Evolutionary conservation across 148 eudicot species (phyloP).

Genomic region (Persicaria maculosa): DNA sequence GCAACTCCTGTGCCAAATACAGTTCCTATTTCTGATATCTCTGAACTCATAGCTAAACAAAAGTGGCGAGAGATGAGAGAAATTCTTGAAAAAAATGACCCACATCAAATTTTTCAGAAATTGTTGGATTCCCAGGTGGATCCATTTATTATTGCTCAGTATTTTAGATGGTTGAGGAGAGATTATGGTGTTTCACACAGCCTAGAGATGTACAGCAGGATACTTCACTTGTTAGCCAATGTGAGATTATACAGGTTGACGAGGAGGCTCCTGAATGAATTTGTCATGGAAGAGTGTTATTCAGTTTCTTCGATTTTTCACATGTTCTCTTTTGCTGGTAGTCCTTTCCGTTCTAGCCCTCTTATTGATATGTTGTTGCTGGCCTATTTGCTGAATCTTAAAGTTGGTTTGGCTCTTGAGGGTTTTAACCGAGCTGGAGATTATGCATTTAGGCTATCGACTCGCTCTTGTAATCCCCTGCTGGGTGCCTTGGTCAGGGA

Average conservation of each 20-base stretch:
- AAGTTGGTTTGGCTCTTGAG: constrained; percentile 45
- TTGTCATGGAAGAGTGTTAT: constrained; percentile 29
- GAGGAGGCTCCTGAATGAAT: constrained; percentile 43
- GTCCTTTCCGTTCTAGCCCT: constrained; percentile 29
- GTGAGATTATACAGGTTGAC: constrained; percentile 36
- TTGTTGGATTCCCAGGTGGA: constrained; percentile 3
- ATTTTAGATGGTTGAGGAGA: constrained; percentile 36
- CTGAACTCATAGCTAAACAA: constrained; percentile 7
- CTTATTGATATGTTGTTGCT: constrained; percentile 55
- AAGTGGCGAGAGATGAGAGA: constrained; percentile 8
- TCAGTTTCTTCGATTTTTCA: constrained; percentile 46
- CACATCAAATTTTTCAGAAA: constrained; percentile 3
- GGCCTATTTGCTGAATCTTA: constrained; percentile 31
- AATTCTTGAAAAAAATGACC: background rate
- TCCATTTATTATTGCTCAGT: background rate
- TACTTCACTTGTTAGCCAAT: constrained; percentile 33
- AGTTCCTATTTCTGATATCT: background rate
- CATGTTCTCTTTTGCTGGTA: constrained; percentile 21
- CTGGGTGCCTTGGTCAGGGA: constrained; percentile 48
- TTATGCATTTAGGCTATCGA: constrained; percentile 57
- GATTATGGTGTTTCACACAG: constrained; percentile 29
- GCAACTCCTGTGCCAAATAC: background rate
- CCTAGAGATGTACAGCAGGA: constrained; percentile 27
- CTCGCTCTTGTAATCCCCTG: constrained; percentile 49
- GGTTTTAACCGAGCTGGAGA: constrained; percentile 59